Evolutionary conservation across 768 basidiomycete genomes (phyloP).

Genomic region (Melanogaster broomeanus): DNA sequence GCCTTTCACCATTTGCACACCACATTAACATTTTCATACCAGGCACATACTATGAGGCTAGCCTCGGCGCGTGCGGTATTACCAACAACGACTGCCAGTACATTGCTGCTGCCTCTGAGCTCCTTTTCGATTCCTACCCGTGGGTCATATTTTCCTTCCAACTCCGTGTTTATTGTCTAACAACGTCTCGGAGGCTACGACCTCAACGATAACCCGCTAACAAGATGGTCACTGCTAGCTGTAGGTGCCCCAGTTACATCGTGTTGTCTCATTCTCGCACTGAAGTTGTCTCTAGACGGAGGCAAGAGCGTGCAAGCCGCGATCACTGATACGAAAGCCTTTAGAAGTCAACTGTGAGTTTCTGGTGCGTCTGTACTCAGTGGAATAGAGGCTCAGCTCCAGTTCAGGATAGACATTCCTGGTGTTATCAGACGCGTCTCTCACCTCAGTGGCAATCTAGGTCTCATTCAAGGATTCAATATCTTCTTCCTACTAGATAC

Average conservation of each 20-base stretch:
- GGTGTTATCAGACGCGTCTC: constrained; percentile 96
- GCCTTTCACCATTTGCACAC: constrained; percentile 1
- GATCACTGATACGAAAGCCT: constrained; percentile 86
- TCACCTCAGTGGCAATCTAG: too few species aligned
- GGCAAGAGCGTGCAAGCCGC: too few species aligned
- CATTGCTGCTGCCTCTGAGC: constrained; percentile 37
- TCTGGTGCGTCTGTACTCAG: background rate
- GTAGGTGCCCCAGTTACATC: too few species aligned
- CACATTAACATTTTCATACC: background rate
- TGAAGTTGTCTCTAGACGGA: too few species aligned
- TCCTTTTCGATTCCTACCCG: constrained; percentile 39
- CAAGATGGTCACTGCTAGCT: too few species aligned
- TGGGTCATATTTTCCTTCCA: constrained; percentile 14
- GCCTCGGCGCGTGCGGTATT: constrained; percentile 44
- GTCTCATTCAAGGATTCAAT: too few species aligned
- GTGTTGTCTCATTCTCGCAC: too few species aligned
- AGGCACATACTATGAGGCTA: constrained; percentile 36
- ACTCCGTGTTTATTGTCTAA: background rate
- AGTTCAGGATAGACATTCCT: constrained; percentile 88
- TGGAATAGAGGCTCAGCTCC: background rate
- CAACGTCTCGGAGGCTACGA: constrained; percentile 47
- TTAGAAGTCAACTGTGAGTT: constrained; percentile 63
- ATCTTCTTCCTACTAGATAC: too few species aligned
- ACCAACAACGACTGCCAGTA: constrained; percentile 30
- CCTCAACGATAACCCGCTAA: too few species aligned